phyloP scores from a whole-genome alignment of 306 rosid species.

The Castanea mollissima region DNA sequence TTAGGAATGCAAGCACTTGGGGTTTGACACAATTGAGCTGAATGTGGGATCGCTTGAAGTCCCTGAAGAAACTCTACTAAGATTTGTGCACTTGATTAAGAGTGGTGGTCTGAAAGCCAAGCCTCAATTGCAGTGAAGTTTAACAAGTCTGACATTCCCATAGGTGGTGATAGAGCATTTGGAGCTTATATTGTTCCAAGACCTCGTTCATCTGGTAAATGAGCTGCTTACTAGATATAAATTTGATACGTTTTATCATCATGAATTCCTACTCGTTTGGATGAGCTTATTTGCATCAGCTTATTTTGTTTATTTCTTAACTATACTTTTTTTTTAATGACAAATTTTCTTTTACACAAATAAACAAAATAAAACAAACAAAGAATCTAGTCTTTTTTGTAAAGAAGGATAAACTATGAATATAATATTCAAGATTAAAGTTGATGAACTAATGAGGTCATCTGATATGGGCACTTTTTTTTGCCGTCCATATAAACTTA shows the following conservation, averaged over 20 bases:
- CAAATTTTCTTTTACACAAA: no score
- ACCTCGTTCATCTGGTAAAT: slow-evolving; percentile 76
- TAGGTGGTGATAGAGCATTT: slow-evolving; percentile 63
- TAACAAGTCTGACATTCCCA: slow-evolving; percentile 76
- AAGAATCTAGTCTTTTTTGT: no score
- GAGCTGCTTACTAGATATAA: not conserved
- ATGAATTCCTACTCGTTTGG: not conserved
- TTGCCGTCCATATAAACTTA: not conserved
- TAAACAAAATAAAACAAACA: no score
- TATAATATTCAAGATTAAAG: not conserved
- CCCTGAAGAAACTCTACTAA: slow-evolving; percentile 83
- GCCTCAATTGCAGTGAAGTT: slow-evolving; percentile 72
- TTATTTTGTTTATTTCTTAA: no score
- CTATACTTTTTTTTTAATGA: no score
- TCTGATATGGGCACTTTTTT: not conserved
- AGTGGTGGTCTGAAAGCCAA: slow-evolving; percentile 73
- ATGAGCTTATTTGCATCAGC: no score
- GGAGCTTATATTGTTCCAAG: slow-evolving; percentile 72
- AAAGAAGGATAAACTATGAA: not conserved
- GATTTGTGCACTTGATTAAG: slow-evolving; percentile 75
- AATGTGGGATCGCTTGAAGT: slow-evolving; percentile 66
- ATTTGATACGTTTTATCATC: not conserved
- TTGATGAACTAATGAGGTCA: not conserved
- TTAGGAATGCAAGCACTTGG: slow-evolving; percentile 87
- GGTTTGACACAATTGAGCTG: slow-evolving; percentile 80